Percentiles rank a stretch among this genome's conserved stretches.
Evolutionary conservation across 805 yeast species (phyloP).

Genomic region (Yarrowia porcina): DNA sequence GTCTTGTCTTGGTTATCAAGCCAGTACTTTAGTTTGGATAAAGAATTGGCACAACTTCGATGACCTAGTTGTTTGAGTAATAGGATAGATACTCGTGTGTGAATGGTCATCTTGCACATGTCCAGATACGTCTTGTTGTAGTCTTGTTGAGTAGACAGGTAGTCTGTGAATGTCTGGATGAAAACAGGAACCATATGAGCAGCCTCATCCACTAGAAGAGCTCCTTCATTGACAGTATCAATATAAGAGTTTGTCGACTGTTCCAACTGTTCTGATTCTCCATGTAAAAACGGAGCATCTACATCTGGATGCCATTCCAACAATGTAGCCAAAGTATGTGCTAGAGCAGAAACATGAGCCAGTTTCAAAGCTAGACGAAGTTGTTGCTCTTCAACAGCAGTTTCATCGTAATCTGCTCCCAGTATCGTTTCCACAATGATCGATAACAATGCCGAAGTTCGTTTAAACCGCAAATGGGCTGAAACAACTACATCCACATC

Average conservation of each 20-base stretch:
- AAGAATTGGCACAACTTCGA: background rate
- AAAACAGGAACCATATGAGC: background rate
- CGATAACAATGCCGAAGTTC: background rate
- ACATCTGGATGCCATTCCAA: constrained; percentile 3
- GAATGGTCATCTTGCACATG: background rate
- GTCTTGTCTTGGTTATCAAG: background rate
- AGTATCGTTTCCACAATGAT: background rate
- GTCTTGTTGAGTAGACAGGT: background rate
- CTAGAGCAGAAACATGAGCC: background rate
- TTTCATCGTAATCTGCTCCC: background rate
- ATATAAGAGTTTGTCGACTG: background rate
- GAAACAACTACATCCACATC: constrained; percentile 19
- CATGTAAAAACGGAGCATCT: constrained; percentile 1
- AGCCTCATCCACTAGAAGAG: background rate
- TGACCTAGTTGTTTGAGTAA: background rate
- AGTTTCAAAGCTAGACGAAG: background rate
- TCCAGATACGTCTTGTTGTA: background rate
- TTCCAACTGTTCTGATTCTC: constrained; percentile 9
- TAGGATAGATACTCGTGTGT: background rate
- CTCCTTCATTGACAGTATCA: constrained; percentile 2
- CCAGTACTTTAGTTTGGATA: constrained; percentile 10
- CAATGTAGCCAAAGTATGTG: background rate
- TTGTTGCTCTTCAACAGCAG: background rate
- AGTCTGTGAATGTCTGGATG: background rate
- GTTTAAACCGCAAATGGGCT: constrained; percentile 11